phyloP scores from a whole-genome alignment of 2,329 filamentous ascomycete genomes.

The Xylaria sp. region DNA sequence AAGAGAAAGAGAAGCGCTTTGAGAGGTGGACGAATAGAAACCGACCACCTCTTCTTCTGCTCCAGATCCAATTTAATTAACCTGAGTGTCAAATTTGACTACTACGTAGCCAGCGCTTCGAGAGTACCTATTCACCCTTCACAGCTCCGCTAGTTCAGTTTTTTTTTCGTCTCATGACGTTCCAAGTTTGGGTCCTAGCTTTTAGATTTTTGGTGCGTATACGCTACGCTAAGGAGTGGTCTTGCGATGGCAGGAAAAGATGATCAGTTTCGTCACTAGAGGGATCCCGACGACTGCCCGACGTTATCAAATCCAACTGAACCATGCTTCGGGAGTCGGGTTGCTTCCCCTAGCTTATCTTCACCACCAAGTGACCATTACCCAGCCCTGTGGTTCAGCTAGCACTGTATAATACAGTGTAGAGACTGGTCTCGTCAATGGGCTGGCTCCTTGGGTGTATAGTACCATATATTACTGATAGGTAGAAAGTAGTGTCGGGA shows the following conservation, averaged over 20 bases:
- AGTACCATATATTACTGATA: too few species aligned
- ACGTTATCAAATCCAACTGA: slow-evolving; percentile 15
- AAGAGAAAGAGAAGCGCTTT: not conserved
- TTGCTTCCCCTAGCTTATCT: slow-evolving; percentile 40
- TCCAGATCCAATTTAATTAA: not conserved
- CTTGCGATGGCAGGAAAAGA: slow-evolving; percentile 16
- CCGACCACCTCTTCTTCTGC: not conserved
- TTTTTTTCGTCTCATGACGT: not conserved
- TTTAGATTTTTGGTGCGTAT: not conserved
- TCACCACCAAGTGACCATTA: slow-evolving; percentile 24
- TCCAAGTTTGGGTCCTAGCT: not conserved
- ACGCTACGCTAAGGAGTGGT: not conserved
- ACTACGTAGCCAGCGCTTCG: not conserved
- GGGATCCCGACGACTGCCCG: slow-evolving; percentile 8
- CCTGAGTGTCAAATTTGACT: not conserved
- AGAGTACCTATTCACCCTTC: not conserved
- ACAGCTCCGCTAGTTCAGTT: not conserved
- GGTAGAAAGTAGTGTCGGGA: too few species aligned
- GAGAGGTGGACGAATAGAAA: not conserved
- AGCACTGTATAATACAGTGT: slow-evolving; percentile 30
- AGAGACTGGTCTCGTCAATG: not conserved
- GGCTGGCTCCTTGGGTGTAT: not conserved
- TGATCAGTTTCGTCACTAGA: slow-evolving; percentile 30
- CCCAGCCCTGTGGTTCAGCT: slow-evolving; percentile 10
- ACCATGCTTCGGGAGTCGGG: slow-evolving; percentile 29